phyloP scores from a whole-genome alignment of 2,329 filamentous ascomycete species.

The Claviceps purpurea region DNA sequence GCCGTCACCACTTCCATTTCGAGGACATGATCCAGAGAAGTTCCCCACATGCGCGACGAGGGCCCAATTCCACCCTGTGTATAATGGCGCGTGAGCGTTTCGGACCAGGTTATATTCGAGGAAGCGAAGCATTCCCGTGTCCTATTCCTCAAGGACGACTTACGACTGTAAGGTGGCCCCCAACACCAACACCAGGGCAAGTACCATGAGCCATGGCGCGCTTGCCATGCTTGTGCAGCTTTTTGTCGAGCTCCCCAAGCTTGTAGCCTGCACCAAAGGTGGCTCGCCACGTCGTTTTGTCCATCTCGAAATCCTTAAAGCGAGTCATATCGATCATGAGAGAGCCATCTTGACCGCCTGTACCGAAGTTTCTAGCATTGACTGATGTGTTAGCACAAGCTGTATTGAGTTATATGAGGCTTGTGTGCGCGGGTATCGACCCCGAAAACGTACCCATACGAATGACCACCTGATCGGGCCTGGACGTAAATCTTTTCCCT shows the following conservation, averaged over 20 bases:
- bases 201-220: conserved; percentile 48
- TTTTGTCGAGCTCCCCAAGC: conserved; percentile 37
- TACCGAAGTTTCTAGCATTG: conserved; percentile 22
- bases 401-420: neutral
- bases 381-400: neutral
- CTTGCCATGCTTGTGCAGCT: conserved; percentile 35
- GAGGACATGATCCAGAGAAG: conserved; percentile 39
- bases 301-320: conserved; percentile 39
- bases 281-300: conserved; percentile 37
- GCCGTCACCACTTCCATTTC: conserved; percentile 44
- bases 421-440: neutral
- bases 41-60: conserved; percentile 47
- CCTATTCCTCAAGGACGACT: conserved; percentile 9
- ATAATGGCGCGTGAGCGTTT: neutral
- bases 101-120: neutral
- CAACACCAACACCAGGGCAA: conserved; percentile 43
- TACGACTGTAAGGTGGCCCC: conserved; percentile 44
- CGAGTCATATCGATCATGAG: conserved; percentile 42
- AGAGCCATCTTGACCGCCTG: conserved; percentile 36
- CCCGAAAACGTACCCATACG: conserved; percentile 36
- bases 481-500: conserved; percentile 39
- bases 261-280: conserved; percentile 39
- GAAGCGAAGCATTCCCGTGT: neutral
- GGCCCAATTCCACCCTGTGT: conserved; percentile 41
- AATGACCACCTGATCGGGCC: conserved; percentile 51